Conservation (phyloP, 2,329 filamentous ascomycete species). For the Ophiosphaerella korrae region DNA sequence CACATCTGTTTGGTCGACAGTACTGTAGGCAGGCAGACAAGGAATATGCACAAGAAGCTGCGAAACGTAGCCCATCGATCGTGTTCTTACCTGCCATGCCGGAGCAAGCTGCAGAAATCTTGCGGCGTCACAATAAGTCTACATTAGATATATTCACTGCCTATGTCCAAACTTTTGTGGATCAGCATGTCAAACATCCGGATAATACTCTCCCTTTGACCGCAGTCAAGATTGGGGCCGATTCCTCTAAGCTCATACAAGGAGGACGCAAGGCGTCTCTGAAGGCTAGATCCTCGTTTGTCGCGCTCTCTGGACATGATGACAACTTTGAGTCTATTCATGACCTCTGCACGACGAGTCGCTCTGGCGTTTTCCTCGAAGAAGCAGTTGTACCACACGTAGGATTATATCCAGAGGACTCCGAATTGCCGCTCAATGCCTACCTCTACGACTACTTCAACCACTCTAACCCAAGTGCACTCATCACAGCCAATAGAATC, state of each 20-base stretch:
- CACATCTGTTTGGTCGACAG: slow-evolving; percentile 71
- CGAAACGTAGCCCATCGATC: slow-evolving; percentile 65
- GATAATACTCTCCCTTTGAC: slow-evolving; percentile 67
- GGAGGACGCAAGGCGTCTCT: slow-evolving; percentile 45
- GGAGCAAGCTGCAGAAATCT: slow-evolving; percentile 58
- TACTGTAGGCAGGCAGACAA: slow-evolving; percentile 55
- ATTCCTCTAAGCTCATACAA: slow-evolving; percentile 19
- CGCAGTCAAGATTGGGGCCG: slow-evolving; percentile 51
- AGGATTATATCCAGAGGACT: slow-evolving; percentile 63
- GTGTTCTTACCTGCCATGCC: slow-evolving; percentile 71
- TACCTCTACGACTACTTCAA: slow-evolving; percentile 79
- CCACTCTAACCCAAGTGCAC: slow-evolving; percentile 66
- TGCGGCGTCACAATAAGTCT: slow-evolving; percentile 67
- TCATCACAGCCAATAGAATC: slow-evolving; percentile 70
- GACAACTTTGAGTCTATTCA: slow-evolving; percentile 69
- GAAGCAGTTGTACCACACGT: slow-evolving; percentile 74
- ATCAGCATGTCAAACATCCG: slow-evolving; percentile 63
- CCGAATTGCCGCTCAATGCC: slow-evolving; percentile 63
- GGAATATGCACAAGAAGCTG: slow-evolving; percentile 55
- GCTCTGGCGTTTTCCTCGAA: slow-evolving; percentile 75
- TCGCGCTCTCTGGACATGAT: slow-evolving; percentile 70
- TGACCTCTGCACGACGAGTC: slow-evolving; percentile 69
- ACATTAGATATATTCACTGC: slow-evolving; percentile 69
- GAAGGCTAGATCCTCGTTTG: slow-evolving; percentile 68
- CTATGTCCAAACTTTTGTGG: slow-evolving; percentile 72